phyloP scores from a whole-genome alignment of 192 early-diverging fungal genomes.

The Coemansia sp. region DNA sequence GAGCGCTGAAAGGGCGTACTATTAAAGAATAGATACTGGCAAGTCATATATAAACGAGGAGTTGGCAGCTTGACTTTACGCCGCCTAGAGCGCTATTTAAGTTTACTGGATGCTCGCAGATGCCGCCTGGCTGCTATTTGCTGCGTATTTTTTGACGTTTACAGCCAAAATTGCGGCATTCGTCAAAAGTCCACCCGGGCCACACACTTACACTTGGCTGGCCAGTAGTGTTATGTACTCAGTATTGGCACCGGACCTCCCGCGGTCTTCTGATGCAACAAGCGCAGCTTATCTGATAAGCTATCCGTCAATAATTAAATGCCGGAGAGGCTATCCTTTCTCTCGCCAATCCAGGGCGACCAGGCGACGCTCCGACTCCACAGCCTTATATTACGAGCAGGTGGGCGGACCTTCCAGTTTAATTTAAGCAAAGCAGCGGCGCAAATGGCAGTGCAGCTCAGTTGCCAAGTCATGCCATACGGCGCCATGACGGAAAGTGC shows the following conservation, averaged over 20 bases:
- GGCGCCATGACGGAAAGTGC: neutral
- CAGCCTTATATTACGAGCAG: too few relatives aligned
- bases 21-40: neutral
- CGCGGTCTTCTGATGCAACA: conserved; percentile 1
- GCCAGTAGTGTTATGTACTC: neutral
- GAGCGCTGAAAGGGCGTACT: neutral
- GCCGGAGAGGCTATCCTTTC: neutral
- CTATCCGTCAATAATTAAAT: neutral
- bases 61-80: neutral
- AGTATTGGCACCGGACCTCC: neutral
- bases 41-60: neutral
- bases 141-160: neutral
- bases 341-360: too few relatives aligned
- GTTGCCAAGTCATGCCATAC: neutral
- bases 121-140: neutral
- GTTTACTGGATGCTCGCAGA: neutral
- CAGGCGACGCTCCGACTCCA: too few relatives aligned
- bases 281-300: neutral
- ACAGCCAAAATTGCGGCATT: too few relatives aligned
- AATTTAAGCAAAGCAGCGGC: neutral
- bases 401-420: neutral
- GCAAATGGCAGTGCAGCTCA: neutral
- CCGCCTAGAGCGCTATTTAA: neutral
- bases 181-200: too few relatives aligned
- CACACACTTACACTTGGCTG: neutral